Evolutionary conservation across 495 filamentous ascomycete genomes (phyloP).

Genomic region (Mycothermus thermophilus): DNA sequence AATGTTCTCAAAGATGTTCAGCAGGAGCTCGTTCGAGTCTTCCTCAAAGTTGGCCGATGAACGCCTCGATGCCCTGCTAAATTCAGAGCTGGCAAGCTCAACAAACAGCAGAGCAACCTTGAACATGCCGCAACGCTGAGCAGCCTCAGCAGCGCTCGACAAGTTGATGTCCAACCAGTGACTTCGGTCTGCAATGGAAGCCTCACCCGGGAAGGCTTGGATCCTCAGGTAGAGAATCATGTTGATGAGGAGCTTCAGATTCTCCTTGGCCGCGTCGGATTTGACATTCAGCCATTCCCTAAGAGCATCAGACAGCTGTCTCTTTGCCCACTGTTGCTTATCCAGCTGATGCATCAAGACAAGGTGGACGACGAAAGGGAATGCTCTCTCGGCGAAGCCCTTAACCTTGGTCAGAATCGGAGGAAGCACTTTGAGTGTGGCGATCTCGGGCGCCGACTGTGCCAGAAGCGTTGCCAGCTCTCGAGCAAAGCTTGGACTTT

Average conservation of each 20-base stretch:
- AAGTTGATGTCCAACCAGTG: slow-evolving; percentile 80
- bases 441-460: slow-evolving; percentile 43
- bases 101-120: slow-evolving; percentile 75
- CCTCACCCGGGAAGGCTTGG: slow-evolving; percentile 60
- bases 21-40: slow-evolving; percentile 51
- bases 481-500: slow-evolving; percentile 45
- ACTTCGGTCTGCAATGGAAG: slow-evolving; percentile 60
- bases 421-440: slow-evolving; percentile 50
- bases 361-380: slow-evolving; percentile 73
- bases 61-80: slow-evolving; percentile 44
- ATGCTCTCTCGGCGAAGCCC: slow-evolving; percentile 52
- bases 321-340: slow-evolving; percentile 34
- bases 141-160: slow-evolving; percentile 55
- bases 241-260: slow-evolving; percentile 50
- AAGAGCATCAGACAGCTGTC: slow-evolving; percentile 34
- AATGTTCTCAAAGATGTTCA: slow-evolving; percentile 74
- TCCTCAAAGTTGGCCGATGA: slow-evolving; percentile 45
- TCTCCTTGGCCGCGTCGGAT: slow-evolving; percentile 29
- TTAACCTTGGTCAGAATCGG: slow-evolving; percentile 47
- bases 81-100: slow-evolving; percentile 52
- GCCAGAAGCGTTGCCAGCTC: slow-evolving; percentile 47
- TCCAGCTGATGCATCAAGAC: slow-evolving; percentile 44
- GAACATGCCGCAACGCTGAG: slow-evolving; percentile 69
- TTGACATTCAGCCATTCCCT: slow-evolving; percentile 35
- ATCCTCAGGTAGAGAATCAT: slow-evolving; percentile 79